These are phyloP conservation scores for Fonticula alba DNA, from an alignment of 78 protist species.

Conservation along the genomic window DNA sequence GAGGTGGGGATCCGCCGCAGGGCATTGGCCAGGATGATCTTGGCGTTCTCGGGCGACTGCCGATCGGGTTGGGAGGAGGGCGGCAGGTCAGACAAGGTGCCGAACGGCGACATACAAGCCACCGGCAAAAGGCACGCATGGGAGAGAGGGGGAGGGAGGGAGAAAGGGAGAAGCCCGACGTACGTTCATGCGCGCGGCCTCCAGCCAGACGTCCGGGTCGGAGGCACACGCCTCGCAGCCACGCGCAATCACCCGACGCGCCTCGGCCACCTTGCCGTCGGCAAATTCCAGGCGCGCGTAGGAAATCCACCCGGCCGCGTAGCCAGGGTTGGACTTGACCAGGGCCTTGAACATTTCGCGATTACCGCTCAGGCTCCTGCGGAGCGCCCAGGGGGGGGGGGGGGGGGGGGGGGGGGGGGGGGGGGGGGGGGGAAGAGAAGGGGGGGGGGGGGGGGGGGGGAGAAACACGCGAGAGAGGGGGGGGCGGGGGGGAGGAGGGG, in stretches of 20 bases:
- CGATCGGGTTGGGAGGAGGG: background rate
- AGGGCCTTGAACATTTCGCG: background rate
- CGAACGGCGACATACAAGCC: too few relatives aligned
- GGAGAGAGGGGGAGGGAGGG: too few relatives aligned
- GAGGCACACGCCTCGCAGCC: constrained; percentile 59
- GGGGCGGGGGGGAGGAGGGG: too few relatives aligned
- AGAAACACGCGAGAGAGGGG: too few relatives aligned
- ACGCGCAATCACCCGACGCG: constrained; percentile 49
- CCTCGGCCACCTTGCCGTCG: constrained; percentile 55
- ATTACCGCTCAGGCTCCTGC: too few relatives aligned
- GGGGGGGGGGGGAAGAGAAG: too few relatives aligned
- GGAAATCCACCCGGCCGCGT: constrained; percentile 74
- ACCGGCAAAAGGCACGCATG: too few relatives aligned
- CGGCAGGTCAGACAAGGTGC: too few relatives aligned
- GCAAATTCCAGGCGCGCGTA: constrained; percentile 71
- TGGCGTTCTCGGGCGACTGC: constrained; percentile 46
- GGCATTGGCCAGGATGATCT: constrained; percentile 62
- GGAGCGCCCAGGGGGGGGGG: too few relatives aligned
- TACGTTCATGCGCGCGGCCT: constrained; percentile 47
- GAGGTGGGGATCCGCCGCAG: constrained; percentile 52
- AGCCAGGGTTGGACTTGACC: constrained; percentile 11
- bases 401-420: too few relatives aligned
- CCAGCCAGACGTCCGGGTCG: constrained; percentile 81
- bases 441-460: too few relatives aligned
- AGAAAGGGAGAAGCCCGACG: background rate